Base-by-base conservation (phyloP, 2,329 filamentous ascomycete species). In the Scolecobasidium constrictum region DNA sequence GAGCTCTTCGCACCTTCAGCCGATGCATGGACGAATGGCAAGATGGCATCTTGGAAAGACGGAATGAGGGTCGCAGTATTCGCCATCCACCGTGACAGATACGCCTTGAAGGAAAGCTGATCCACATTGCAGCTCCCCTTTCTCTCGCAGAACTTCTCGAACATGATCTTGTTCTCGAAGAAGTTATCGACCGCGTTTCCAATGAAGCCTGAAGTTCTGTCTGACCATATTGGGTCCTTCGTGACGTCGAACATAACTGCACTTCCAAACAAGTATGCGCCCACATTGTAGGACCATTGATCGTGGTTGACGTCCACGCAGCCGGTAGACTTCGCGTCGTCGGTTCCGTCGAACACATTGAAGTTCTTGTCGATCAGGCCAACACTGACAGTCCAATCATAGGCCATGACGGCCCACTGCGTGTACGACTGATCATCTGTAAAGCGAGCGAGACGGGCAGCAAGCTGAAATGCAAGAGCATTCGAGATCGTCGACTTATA, bases 101-200 rank as follows among this genome's bases (percentile, higher is more conserved):
- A 86, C 9, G 79, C 82, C 63, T 87, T 87, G 75, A 86, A 87
- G 39, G 72, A 77, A 53, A 73, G 73, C 63, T 86, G 81, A 58
- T 87, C 82, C 48, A 70, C 69, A 62, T 85, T 75, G 68, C 83
- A 88, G 19, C 65, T 67, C 43, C 64, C 62, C 44, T 60, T 60
- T 5, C 59, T 61, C 63, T 87, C 83, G 63, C 83, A 88, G 22
- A 74, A 72, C 48, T 68, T 68, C 62, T 87, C 83, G 52, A 69
- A 73, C 57, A 84, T 71, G 56, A 86, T 61, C 15, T 63, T 65
- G 47, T 72, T 68, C 36, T 66, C 54, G 42, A 51, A 61, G 63
- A 86, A 86, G 46, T 73, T 69, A 2, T 56, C 53, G 36, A 58
- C 56, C 17, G 63, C 56, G 19, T 62, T 59, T 16, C 68, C 61